A percentile compares a stretch with the other conserved stretches of the same genome.
Conservation (phyloP, 257 asterid genomes). For the Nemophila menziesii region DNA sequence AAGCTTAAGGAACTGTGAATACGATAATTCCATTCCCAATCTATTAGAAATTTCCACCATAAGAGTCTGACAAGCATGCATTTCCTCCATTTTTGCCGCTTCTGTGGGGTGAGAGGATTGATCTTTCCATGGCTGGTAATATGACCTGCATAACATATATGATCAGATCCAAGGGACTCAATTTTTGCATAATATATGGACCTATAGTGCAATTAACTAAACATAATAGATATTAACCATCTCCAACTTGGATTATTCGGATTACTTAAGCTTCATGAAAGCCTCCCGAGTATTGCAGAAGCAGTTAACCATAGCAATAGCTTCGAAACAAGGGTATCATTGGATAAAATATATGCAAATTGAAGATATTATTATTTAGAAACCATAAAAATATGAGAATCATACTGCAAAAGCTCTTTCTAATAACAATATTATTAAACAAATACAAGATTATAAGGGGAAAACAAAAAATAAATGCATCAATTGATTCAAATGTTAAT, state of each 20-base stretch:
- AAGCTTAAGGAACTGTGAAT: conserved; percentile 21
- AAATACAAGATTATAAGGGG: no score
- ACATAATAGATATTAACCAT: no score
- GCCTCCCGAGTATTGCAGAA: conserved; percentile 54
- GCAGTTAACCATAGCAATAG: conserved; percentile 87
- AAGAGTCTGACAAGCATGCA: conserved; percentile 63
- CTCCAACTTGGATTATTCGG: no score
- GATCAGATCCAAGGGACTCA: not conserved
- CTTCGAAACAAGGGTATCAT: conserved; percentile 50
- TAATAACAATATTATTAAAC: no score
- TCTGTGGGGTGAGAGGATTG: conserved; percentile 24
- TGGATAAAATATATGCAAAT: no score
- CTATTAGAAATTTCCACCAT: conserved; percentile 38
- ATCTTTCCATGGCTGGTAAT: conserved; percentile 62
- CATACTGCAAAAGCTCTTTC: no score
- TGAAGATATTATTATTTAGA: no score
- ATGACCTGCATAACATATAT: conserved; percentile 44
- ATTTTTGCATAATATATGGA: not conserved
- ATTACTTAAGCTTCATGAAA: conserved; percentile 26
- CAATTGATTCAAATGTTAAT: no score
- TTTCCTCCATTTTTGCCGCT: conserved; percentile 41
- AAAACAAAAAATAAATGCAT: no score
- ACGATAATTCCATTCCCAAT: conserved; percentile 26
- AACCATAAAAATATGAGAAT: no score
- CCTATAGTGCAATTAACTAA: conserved; percentile 2